phyloP scores from a whole-genome alignment of 129 eudicot species.

The Escallonia rubra region DNA sequence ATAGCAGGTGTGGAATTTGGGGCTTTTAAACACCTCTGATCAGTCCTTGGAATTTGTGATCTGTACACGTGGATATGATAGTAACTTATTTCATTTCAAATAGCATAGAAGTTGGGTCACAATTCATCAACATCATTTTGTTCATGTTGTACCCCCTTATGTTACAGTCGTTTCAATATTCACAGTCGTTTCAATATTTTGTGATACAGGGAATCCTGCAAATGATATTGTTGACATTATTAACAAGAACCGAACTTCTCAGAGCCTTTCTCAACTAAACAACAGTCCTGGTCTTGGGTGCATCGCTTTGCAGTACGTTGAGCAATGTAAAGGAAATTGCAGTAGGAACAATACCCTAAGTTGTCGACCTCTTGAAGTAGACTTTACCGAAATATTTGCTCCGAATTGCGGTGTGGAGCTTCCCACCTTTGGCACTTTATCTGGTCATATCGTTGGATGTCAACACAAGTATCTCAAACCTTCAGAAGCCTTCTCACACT shows the following conservation, averaged over 20 bases:
- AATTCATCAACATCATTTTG: too few species aligned
- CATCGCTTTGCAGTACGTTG: slow-evolving; percentile 72
- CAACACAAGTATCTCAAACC: slow-evolving; percentile 61
- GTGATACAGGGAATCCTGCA: slow-evolving; percentile 55
- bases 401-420: slow-evolving; percentile 88
- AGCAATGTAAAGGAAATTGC: slow-evolving; percentile 68
- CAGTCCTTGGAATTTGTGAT: too few species aligned
- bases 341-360: slow-evolving; percentile 46
- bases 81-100: too few species aligned
- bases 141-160: too few species aligned
- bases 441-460: slow-evolving; percentile 61
- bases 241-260: slow-evolving; percentile 68
- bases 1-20: too few species aligned
- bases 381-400: slow-evolving; percentile 79
- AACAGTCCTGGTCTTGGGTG: slow-evolving; percentile 76
- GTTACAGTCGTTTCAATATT: too few species aligned
- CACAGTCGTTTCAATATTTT: too few species aligned
- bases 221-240: slow-evolving; percentile 67
- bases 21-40: too few species aligned
- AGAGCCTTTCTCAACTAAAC: slow-evolving; percentile 44
- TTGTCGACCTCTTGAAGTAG: slow-evolving; percentile 66
- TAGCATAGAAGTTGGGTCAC: too few species aligned
- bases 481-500: slow-evolving; percentile 52
- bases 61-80: too few species aligned
- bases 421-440: slow-evolving; percentile 73